A percentile compares a stretch with the other conserved stretches of the same genome.
Evolutionary conservation across 768 basidiomycete genomes (phyloP).

Genomic region (Boletus coccyginus): DNA sequence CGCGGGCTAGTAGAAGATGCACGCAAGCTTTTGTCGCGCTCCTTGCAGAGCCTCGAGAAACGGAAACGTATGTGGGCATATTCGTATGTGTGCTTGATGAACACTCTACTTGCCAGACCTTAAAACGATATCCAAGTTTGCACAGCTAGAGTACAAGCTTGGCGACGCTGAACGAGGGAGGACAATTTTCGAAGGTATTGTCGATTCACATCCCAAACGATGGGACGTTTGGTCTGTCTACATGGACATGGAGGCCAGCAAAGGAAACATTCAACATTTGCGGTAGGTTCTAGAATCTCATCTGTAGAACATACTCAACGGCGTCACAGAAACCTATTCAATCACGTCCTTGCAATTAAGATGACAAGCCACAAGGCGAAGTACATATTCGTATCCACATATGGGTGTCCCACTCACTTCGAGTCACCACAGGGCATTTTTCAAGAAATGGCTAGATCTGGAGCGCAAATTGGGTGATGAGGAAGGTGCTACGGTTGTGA

Average conservation of each 20-base stretch:
- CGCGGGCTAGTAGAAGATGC: conserved; percentile 75
- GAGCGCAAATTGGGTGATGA: conserved; percentile 88
- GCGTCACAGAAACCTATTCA: conserved; percentile 72
- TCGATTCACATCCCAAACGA: conserved; percentile 93
- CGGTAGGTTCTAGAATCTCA: conserved; percentile 44
- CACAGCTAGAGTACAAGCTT: conserved; percentile 90
- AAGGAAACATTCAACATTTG: conserved; percentile 73
- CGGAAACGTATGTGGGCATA: conserved; percentile 72
- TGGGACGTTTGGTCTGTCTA: conserved; percentile 97
- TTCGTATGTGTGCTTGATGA: background rate
- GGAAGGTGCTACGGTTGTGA: conserved; percentile 75
- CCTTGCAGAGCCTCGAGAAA: conserved; percentile 88
- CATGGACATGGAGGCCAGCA: conserved; percentile 91
- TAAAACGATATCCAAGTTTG: conserved; percentile 94
- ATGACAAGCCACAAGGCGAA: conserved; percentile 96
- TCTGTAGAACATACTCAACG: background rate
- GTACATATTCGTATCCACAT: conserved; percentile 46
- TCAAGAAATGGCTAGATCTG: conserved; percentile 96
- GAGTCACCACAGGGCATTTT: conserved; percentile 63
- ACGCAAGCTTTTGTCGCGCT: conserved; percentile 80
- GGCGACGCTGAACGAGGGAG: conserved; percentile 94
- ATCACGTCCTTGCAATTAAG: conserved; percentile 77
- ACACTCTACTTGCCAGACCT: conserved; percentile 54
- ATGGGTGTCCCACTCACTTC: conserved; percentile 4
- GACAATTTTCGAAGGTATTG: conserved; percentile 94